These are phyloP conservation scores for Pleoardoris graminearum DNA, from an alignment of 2,329 filamentous ascomycete genomes.

Conservation along the genomic window DNA sequence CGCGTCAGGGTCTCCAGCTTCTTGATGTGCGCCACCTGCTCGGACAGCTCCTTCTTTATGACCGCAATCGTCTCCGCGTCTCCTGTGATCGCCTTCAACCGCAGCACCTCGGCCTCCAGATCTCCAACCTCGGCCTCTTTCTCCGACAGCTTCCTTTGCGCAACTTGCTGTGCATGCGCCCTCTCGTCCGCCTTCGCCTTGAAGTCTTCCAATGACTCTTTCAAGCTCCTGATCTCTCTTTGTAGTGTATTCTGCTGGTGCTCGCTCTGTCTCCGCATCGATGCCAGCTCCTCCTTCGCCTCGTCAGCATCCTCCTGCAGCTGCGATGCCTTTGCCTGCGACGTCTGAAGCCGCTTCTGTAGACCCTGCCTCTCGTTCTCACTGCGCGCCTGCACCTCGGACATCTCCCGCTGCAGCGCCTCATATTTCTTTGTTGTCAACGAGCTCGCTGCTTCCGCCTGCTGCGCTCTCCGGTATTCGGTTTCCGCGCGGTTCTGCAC, in stretches of 20 bases:
- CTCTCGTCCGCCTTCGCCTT: slow-evolving; percentile 62
- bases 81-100: slow-evolving; percentile 81
- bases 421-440: slow-evolving; percentile 60
- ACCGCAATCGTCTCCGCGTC: slow-evolving; percentile 84
- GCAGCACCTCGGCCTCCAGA: slow-evolving; percentile 80
- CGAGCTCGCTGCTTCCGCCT: slow-evolving; percentile 57
- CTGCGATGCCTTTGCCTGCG: slow-evolving; percentile 71
- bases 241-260: slow-evolving; percentile 64
- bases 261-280: slow-evolving; percentile 67
- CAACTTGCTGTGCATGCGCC: slow-evolving; percentile 60
- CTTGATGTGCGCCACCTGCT: slow-evolving; percentile 90
- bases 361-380: slow-evolving; percentile 60
- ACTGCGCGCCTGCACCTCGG: slow-evolving; percentile 57
- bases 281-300: slow-evolving; percentile 72
- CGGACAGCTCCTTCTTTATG: slow-evolving; percentile 83
- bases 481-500: slow-evolving; percentile 79
- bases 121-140: slow-evolving; percentile 72
- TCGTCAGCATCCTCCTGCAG: slow-evolving; percentile 84
- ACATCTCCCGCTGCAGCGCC: slow-evolving; percentile 56
- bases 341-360: slow-evolving; percentile 58
- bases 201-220: slow-evolving; percentile 62
- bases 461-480: slow-evolving; percentile 72
- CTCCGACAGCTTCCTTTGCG: slow-evolving; percentile 68
- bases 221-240: slow-evolving; percentile 61
- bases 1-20: slow-evolving; percentile 78